A percentile compares a stretch with the other conserved stretches of the same genome.
Evolutionary conservation across 352 stramenopile genomes (phyloP).

Genomic region (Peronosclerospora sorghi): DNA sequence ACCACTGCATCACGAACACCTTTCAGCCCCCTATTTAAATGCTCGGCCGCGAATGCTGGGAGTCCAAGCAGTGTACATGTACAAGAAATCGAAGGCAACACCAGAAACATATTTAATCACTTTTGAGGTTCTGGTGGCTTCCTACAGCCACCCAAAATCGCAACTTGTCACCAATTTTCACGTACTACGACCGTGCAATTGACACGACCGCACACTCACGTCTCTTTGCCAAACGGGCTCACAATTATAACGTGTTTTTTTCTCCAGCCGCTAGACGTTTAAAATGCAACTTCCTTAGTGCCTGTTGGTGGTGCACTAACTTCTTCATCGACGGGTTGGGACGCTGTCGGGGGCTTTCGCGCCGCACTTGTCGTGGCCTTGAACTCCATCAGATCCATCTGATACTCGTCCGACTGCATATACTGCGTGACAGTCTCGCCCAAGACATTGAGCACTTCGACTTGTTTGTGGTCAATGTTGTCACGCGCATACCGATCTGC

Average conservation of each 20-base stretch:
- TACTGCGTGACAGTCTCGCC: slow-evolving; percentile 82
- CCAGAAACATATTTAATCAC: slow-evolving; percentile 26
- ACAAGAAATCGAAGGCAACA: slow-evolving; percentile 16
- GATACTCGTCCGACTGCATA: slow-evolving; percentile 78
- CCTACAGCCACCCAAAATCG: slow-evolving; percentile 6
- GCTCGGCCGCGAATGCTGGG: neutral
- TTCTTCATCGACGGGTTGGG: slow-evolving; percentile 19
- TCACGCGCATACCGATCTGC: slow-evolving; percentile 70
- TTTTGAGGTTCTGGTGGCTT: slow-evolving; percentile 9
- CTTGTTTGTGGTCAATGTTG: slow-evolving; percentile 71
- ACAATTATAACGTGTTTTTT: slow-evolving; percentile 19
- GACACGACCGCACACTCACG: slow-evolving; percentile 6
- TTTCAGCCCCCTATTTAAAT: too few relatives aligned
- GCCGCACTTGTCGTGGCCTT: slow-evolving; percentile 31
- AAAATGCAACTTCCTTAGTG: slow-evolving; percentile 81
- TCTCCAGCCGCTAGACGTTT: slow-evolving; percentile 20
- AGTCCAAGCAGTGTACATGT: neutral
- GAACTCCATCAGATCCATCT: slow-evolving; percentile 62
- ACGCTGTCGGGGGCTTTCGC: slow-evolving; percentile 13
- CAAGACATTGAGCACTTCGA: slow-evolving; percentile 81
- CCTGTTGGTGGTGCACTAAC: slow-evolving; percentile 8
- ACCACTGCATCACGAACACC: too few relatives aligned
- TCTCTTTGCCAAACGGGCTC: slow-evolving; percentile 8
- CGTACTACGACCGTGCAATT: slow-evolving; percentile 13
- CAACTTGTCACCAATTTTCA: slow-evolving; percentile 17